These are phyloP conservation scores for Ilyonectria destructans DNA, from an alignment of 2,329 filamentous ascomycete genomes.

Conservation along the genomic window DNA sequence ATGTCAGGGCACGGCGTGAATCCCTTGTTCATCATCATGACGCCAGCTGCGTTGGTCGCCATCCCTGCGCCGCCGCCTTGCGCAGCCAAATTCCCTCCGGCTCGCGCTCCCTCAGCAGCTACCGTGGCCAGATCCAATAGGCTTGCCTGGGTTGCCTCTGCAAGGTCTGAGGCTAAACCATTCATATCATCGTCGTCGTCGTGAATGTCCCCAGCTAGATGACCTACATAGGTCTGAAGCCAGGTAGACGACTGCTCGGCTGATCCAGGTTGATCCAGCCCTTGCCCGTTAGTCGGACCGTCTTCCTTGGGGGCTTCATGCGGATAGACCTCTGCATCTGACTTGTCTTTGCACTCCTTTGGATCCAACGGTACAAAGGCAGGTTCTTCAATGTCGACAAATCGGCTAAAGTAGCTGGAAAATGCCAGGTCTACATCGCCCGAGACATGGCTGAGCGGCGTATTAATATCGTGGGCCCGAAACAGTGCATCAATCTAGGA, in stretches of 20 bases:
- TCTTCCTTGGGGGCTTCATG: not conserved
- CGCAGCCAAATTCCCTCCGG: not conserved
- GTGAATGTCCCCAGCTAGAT: slow-evolving; percentile 16
- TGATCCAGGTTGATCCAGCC: not conserved
- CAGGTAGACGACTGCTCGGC: not conserved
- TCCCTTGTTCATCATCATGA: not conserved
- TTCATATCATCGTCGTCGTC: not conserved
- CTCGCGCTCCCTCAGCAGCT: not conserved
- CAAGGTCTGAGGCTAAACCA: not conserved
- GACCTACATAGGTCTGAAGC: slow-evolving; percentile 24
- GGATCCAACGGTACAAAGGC: slow-evolving; percentile 10
- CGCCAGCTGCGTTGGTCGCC: not conserved
- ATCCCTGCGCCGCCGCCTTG: not conserved
- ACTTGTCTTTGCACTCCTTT: not conserved
- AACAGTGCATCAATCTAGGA: slow-evolving; percentile 18
- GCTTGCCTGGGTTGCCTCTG: not conserved
- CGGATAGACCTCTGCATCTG: not conserved
- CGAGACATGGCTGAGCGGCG: not conserved
- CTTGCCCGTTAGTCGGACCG: not conserved
- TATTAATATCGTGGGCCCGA: slow-evolving; percentile 12
- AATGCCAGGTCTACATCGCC: not conserved
- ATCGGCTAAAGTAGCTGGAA: slow-evolving; percentile 17
- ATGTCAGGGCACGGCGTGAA: not conserved
- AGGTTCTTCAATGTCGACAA: slow-evolving; percentile 18
- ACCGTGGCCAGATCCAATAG: not conserved